phyloP scores from a whole-genome alignment of 2,329 filamentous ascomycete species.

The Celoporthe dispersa region DNA sequence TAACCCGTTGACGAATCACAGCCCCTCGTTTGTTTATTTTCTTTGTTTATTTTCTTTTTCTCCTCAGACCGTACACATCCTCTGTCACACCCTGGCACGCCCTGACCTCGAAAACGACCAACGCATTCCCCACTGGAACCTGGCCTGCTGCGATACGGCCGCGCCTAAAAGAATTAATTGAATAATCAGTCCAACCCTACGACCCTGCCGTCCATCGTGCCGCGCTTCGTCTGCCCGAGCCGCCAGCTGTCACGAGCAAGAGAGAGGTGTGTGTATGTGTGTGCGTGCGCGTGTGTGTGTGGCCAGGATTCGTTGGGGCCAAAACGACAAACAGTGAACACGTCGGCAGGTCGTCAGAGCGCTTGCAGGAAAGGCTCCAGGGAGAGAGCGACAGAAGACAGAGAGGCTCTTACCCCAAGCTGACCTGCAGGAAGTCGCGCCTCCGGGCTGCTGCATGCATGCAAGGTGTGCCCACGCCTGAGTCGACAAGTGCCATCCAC shows the following conservation, averaged over 20 bases:
- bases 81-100: background rate
- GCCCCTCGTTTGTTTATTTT: background rate
- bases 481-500: constrained; percentile 18
- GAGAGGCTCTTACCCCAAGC: constrained; percentile 2
- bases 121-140: background rate
- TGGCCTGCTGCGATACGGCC: constrained; percentile 11
- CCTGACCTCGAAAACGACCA: constrained; percentile 1
- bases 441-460: constrained; percentile 14
- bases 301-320: constrained; percentile 2
- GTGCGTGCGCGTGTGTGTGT: background rate
- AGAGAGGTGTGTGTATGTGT: background rate
- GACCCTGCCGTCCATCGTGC: background rate
- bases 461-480: constrained; percentile 17
- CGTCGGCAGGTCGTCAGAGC: constrained; percentile 6
- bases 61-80: background rate
- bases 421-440: constrained; percentile 8
- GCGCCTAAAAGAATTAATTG: constrained; percentile 13
- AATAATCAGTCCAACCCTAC: constrained; percentile 13
- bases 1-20: background rate
- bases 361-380: background rate
- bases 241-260: constrained; percentile 14
- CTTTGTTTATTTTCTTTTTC: background rate
- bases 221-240: constrained; percentile 6
- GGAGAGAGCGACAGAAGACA: background rate
- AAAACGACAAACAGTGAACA: constrained; percentile 15